phyloP scores from a whole-genome alignment of 202 grass and related monocot species.

The Miscanthus sacchariflorus region DNA sequence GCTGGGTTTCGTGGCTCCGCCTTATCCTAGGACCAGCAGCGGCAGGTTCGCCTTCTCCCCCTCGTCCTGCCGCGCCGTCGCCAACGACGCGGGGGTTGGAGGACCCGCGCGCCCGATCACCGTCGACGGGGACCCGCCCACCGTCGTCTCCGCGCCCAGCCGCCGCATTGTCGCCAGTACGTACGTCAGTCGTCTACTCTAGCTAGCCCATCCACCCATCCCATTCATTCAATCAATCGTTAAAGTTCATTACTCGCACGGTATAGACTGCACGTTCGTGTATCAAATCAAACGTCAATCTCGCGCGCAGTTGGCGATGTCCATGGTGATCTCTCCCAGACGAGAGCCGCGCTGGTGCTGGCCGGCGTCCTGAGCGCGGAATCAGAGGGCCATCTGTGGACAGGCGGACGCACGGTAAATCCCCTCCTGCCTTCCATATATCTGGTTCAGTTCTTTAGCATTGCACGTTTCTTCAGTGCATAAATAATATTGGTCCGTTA shows the following conservation, averaged over 20 bases:
- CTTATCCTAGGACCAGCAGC: not conserved
- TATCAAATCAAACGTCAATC: not conserved
- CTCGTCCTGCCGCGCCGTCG: constrained; percentile 20
- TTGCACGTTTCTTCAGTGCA: not conserved
- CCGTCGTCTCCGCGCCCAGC: constrained; percentile 73
- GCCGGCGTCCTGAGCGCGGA: constrained; percentile 76
- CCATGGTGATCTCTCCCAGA: constrained; percentile 92
- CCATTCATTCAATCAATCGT: not conserved
- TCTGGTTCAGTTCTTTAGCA: not conserved
- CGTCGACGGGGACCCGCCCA: constrained; percentile 78
- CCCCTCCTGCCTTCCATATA: not conserved
- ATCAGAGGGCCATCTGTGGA: constrained; percentile 68
- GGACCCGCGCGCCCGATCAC: constrained; percentile 42
- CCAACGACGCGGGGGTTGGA: constrained; percentile 27
- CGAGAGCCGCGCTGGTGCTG: constrained; percentile 67
- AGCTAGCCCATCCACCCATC: not conserved
- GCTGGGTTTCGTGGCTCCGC: constrained; percentile 15
- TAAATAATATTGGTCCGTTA: not conserved
- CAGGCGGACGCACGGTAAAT: constrained; percentile 74
- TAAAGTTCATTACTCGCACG: not conserved
- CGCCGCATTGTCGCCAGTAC: constrained; percentile 90
- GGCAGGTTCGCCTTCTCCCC: not conserved
- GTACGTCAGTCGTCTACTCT: not conserved
- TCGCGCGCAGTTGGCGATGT: constrained; percentile 77
- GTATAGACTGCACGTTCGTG: not conserved